Percentiles rank a stretch among this genome's conserved stretches.
phyloP scores from a whole-genome alignment of 176 grass and related monocot genomes.

The Themeda triandra region DNA sequence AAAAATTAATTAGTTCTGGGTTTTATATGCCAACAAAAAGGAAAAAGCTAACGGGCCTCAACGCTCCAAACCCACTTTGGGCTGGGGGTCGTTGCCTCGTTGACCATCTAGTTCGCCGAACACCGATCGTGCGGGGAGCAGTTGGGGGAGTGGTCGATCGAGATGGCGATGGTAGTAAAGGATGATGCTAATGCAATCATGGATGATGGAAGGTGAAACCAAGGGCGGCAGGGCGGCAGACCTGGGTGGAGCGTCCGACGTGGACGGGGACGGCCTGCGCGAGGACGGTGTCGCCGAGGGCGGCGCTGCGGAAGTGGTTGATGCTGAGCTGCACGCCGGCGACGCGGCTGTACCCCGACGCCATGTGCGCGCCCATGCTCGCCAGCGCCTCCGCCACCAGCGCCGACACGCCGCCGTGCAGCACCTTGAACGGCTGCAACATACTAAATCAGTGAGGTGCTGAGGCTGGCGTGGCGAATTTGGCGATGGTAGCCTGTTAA shows the following conservation, averaged over 20 bases:
- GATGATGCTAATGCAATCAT: neutral
- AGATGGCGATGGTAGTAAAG: neutral
- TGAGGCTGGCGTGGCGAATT: too few species aligned
- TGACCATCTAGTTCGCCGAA: too few species aligned
- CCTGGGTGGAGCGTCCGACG: constrained; percentile 69
- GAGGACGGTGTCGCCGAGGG: constrained; percentile 63
- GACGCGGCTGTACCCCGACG: constrained; percentile 63
- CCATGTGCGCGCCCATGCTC: constrained; percentile 97
- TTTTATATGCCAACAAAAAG: too few species aligned
- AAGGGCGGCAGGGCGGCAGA: neutral
- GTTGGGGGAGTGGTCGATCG: neutral
- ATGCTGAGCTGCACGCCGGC: constrained; percentile 91
- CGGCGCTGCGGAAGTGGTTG: constrained; percentile 76
- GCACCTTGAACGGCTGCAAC: constrained; percentile 91
- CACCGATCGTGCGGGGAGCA: too few species aligned
- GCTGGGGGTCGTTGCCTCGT: too few species aligned
- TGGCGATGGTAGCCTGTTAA: too few species aligned
- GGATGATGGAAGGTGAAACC: neutral
- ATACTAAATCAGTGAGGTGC: too few species aligned
- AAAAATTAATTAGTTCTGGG: too few species aligned
- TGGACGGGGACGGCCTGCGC: constrained; percentile 65
- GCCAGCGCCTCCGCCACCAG: constrained; percentile 74
- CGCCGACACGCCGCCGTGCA: constrained; percentile 84
- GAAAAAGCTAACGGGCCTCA: too few species aligned
- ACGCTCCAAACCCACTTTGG: too few species aligned